Evolutionary conservation across 768 basidiomycete genomes (phyloP).

Genomic region (Xanthoconium purpureum): DNA sequence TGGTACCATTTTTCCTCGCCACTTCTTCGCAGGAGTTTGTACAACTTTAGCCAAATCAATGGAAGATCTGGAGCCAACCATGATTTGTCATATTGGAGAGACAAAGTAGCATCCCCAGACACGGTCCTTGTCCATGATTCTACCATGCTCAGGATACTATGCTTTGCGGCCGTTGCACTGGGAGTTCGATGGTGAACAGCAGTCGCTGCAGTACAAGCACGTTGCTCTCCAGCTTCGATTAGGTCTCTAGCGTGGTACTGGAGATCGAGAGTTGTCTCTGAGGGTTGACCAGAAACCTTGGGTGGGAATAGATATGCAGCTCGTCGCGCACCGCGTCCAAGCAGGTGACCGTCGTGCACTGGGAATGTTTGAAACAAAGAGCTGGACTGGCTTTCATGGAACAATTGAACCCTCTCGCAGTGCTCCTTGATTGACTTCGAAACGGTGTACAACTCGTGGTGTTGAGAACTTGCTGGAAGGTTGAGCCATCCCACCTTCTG

Average conservation of each 20-base stretch:
- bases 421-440: constrained; percentile 31
- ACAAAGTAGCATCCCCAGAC: not conserved
- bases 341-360: constrained; percentile 1
- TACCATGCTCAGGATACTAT: constrained; percentile 2
- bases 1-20: constrained; percentile 11
- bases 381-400: not conserved
- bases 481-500: constrained; percentile 36
- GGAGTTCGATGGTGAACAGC: not conserved
- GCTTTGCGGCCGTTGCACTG: not conserved
- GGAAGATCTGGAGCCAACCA: constrained; percentile 26
- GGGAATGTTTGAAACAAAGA: constrained; percentile 9
- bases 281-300: not conserved
- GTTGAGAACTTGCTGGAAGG: constrained; percentile 28
- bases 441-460: constrained; percentile 25
- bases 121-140: constrained; percentile 5
- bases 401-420: constrained; percentile 12
- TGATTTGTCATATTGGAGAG: constrained; percentile 22
- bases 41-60: constrained; percentile 25
- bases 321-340: not conserved
- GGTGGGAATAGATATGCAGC: not conserved
- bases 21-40: constrained; percentile 21
- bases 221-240: constrained; percentile 1
- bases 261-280: not conserved
- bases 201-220: constrained; percentile 12
- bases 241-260: constrained; percentile 13